phyloP scores from a whole-genome alignment of 148 eudicot genomes.

The Pouteria glomerata region DNA sequence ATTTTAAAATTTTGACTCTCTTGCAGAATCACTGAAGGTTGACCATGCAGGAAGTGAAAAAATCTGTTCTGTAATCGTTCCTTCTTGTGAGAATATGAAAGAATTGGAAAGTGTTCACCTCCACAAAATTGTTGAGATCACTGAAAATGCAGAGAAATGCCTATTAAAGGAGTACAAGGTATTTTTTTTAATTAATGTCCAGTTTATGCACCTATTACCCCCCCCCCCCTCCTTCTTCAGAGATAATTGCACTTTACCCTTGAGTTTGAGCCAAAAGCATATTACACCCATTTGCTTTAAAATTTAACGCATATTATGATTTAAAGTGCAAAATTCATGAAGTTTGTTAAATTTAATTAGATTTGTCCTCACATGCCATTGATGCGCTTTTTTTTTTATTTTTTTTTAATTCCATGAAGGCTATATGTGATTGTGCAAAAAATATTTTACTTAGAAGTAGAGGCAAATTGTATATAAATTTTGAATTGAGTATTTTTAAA shows the following conservation, averaged over 20 bases:
- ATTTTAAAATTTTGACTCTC: background rate
- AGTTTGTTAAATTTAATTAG: too few relatives aligned
- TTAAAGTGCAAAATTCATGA: too few relatives aligned
- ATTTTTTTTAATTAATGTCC: background rate
- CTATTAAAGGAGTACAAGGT: constrained; percentile 25
- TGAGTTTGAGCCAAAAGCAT: too few relatives aligned
- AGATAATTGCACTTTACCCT: too few relatives aligned
- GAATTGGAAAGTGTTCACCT: constrained; percentile 16
- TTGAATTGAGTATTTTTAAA: background rate
- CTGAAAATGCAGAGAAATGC: constrained; percentile 21
- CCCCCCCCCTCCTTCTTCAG: too few relatives aligned
- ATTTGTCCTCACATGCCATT: too few relatives aligned
- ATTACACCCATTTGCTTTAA: too few relatives aligned
- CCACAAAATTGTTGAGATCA: constrained; percentile 16
- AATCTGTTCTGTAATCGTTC: background rate
- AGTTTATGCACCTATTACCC: background rate
- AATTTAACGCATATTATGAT: too few relatives aligned
- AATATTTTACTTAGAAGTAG: background rate
- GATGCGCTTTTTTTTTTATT: too few relatives aligned
- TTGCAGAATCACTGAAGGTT: constrained; percentile 14
- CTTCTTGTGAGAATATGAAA: constrained; percentile 5
- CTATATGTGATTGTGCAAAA: too few relatives aligned
- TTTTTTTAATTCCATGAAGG: too few relatives aligned
- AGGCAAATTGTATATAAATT: background rate
- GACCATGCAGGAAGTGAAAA: background rate